A percentile compares a stretch with the other conserved stretches of the same genome.
Evolutionary conservation across 2,329 filamentous ascomycete species (phyloP).

Genomic region (Cladophialophora carrionii): DNA sequence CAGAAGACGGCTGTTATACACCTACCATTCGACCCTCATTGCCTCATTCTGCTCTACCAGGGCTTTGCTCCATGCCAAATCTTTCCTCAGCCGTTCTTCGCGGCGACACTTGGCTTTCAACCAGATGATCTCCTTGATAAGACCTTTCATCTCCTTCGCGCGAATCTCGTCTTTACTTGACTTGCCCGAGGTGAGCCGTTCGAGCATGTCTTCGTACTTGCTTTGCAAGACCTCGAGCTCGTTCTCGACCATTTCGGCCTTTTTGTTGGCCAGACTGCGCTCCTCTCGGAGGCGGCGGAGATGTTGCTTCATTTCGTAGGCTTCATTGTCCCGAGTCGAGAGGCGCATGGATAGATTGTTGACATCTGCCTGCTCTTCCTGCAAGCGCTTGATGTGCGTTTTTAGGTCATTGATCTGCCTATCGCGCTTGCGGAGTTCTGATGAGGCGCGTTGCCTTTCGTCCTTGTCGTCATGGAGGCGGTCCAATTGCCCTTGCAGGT

Average conservation of each 20-base stretch:
- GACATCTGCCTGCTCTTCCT: slow-evolving; percentile 50
- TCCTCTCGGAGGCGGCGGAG: slow-evolving; percentile 64
- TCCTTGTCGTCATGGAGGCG: slow-evolving; percentile 57
- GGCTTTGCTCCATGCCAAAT: slow-evolving; percentile 83
- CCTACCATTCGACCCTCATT: slow-evolving; percentile 73
- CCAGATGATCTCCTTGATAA: slow-evolving; percentile 89
- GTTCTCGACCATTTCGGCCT: slow-evolving; percentile 46
- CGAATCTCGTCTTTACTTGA: slow-evolving; percentile 51
- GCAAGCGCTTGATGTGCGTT: slow-evolving; percentile 65
- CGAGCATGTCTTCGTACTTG: slow-evolving; percentile 65
- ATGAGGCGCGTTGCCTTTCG: slow-evolving; percentile 67
- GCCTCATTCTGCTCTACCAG: slow-evolving; percentile 80
- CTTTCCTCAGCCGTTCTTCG: slow-evolving; percentile 77
- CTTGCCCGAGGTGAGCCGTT: slow-evolving; percentile 48
- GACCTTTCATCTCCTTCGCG: slow-evolving; percentile 73
- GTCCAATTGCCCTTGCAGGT: slow-evolving; percentile 53
- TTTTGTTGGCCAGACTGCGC: slow-evolving; percentile 47
- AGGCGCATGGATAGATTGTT: slow-evolving; percentile 71
- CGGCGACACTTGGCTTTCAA: slow-evolving; percentile 79
- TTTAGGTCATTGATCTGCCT: slow-evolving; percentile 61
- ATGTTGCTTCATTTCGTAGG: slow-evolving; percentile 61
- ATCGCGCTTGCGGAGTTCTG: slow-evolving; percentile 71
- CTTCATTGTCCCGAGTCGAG: slow-evolving; percentile 67
- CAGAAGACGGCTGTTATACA: slow-evolving; percentile 51
- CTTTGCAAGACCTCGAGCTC: slow-evolving; percentile 56